phyloP scores from a whole-genome alignment of 1,284 basidiomycete genomes.

The Cutaneotrichosporon cavernicola region DNA sequence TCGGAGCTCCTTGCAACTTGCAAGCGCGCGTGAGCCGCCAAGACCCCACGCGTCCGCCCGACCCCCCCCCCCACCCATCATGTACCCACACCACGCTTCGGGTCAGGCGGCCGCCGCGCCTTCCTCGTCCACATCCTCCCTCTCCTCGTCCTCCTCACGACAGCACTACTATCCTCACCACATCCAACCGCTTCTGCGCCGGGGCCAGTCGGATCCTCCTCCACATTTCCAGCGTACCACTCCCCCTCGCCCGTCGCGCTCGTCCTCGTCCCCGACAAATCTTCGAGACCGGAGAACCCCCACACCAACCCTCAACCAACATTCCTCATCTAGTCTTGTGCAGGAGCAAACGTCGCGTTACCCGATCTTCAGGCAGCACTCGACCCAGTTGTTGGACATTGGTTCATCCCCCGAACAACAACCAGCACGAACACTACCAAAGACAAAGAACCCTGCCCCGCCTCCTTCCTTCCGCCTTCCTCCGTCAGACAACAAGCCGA shows the following conservation, averaged over 20 bases:
- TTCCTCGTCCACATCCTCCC: neutral
- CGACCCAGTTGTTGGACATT: conserved; percentile 4
- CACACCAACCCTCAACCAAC: conserved; percentile 4
- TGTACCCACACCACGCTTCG: conserved; percentile 1
- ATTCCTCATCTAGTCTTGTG: neutral
- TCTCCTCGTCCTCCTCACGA: conserved; percentile 2
- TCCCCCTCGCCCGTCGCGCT: neutral
- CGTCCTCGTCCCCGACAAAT: conserved; percentile 3
- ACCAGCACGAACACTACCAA: neutral
- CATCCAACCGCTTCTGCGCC: neutral
- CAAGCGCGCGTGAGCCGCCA: neutral
- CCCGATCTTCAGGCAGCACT: conserved; percentile 5
- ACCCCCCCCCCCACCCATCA: neutral
- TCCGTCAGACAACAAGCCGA: neutral
- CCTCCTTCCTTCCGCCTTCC: neutral
- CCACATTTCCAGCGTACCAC: neutral
- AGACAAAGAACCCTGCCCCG: neutral
- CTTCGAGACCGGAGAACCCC: neutral
- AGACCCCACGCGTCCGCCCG: neutral
- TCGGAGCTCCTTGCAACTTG: too few relatives aligned
- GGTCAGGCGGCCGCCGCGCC: neutral
- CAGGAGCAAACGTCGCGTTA: conserved; percentile 7
- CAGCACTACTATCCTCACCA: conserved; percentile 2
- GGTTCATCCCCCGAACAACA: neutral
- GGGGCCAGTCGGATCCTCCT: neutral